A percentile compares a stretch with the other conserved stretches of the same genome.
Conservation (phyloP, 2,329 filamentous ascomycete genomes). For the Paraphaeosphaeria minitans region DNA sequence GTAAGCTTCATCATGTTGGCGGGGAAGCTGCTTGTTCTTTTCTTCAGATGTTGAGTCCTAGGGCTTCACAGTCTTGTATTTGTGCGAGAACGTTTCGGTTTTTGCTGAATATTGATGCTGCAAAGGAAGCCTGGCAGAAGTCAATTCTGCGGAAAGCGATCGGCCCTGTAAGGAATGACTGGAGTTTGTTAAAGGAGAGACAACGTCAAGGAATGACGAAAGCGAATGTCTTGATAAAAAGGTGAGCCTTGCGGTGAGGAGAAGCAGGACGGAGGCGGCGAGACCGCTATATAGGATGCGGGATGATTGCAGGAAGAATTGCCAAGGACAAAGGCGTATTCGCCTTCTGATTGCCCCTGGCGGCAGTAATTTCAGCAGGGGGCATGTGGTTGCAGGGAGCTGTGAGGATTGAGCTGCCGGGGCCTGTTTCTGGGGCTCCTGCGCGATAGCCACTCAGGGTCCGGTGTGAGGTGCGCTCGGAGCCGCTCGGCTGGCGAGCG, state of each 20-base stretch:
- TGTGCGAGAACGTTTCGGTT: conserved; percentile 17
- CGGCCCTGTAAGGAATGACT: conserved; percentile 47
- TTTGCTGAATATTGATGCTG: conserved; percentile 31
- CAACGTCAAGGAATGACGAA: conserved; percentile 39
- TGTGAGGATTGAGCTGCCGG: conserved; percentile 28
- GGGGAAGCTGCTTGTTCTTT: conserved; percentile 34
- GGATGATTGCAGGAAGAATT: conserved; percentile 32
- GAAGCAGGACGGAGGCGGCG: conserved; percentile 18
- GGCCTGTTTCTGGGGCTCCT: conserved; percentile 13
- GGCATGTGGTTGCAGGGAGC: conserved; percentile 31
- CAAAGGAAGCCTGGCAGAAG: conserved; percentile 34
- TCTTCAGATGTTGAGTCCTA: conserved; percentile 19
- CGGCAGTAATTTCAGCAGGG: conserved; percentile 44
- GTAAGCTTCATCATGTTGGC: conserved; percentile 43
- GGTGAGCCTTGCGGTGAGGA: conserved; percentile 42
- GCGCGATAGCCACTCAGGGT: conserved; percentile 52
- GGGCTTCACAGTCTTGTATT: conserved; percentile 17
- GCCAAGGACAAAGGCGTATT: conserved; percentile 32
- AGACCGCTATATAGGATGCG: conserved; percentile 39
- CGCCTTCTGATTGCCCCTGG: conserved; percentile 36
- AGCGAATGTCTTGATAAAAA: conserved; percentile 43
- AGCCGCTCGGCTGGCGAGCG: conserved; percentile 11
- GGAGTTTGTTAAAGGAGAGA: conserved; percentile 41
- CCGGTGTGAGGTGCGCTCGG: neutral
- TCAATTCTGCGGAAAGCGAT: conserved; percentile 35